phyloP scores from a whole-genome alignment of 2,329 filamentous ascomycete genomes.

The Cordyceps fumosorosea region DNA sequence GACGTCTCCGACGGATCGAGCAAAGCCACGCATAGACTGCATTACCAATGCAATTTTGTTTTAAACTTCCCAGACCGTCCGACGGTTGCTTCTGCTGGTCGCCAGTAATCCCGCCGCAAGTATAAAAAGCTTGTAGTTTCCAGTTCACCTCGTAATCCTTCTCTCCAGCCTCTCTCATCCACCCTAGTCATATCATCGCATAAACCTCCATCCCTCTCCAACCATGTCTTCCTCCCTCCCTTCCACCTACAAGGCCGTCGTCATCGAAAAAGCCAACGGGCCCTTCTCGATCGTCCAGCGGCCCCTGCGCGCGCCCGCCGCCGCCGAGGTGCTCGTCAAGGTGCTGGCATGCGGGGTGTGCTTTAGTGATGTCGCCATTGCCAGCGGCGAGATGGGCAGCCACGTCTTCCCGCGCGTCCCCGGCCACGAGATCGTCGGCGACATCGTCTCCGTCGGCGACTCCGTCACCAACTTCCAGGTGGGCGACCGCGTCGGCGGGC shows the following conservation, averaged over 20 bases:
- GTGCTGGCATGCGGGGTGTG: conserved; percentile 68
- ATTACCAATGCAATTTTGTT: too few species aligned
- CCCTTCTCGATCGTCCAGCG: conserved; percentile 54
- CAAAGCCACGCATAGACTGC: too few species aligned
- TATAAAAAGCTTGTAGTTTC: too few species aligned
- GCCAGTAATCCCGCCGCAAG: too few species aligned
- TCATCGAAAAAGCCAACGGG: conserved; percentile 46
- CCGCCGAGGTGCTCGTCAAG: conserved; percentile 61
- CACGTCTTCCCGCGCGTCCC: conserved; percentile 53
- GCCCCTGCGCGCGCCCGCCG: conserved; percentile 47
- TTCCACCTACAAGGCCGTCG: conserved; percentile 60
- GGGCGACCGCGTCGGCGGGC: conserved; percentile 60
- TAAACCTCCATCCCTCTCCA: background rate
- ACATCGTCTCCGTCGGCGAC: conserved; percentile 54
- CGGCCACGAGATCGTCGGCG: conserved; percentile 67
- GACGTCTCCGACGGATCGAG: too few species aligned
- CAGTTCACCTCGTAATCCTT: too few species aligned
- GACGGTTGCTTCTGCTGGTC: too few species aligned
- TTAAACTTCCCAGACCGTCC: too few species aligned
- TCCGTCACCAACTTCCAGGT: conserved; percentile 45
- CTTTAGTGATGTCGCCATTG: conserved; percentile 50
- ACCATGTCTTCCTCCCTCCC: conserved; percentile 41
- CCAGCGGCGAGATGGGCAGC: conserved; percentile 42
- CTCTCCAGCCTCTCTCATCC: too few species aligned
- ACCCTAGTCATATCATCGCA: too few species aligned